phyloP scores from a whole-genome alignment of 2,329 filamentous ascomycete genomes.

The Dendryphion nanum region DNA sequence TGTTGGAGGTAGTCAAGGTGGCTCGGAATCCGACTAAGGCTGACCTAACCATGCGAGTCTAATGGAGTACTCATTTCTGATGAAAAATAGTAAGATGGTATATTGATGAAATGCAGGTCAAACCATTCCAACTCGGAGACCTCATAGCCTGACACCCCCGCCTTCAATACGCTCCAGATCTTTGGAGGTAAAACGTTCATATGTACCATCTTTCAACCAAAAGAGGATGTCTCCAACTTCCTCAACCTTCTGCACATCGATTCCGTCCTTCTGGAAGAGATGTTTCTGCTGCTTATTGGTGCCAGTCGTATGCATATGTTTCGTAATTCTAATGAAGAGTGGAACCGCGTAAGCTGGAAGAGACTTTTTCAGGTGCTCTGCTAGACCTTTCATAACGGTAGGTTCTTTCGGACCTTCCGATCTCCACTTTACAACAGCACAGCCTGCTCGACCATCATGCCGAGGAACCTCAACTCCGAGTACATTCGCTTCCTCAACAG shows the following conservation, averaged over 20 bases:
- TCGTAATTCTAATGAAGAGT: constrained; percentile 42
- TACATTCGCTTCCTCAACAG: constrained; percentile 44
- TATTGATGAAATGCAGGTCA: no score
- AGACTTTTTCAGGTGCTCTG: constrained; percentile 36
- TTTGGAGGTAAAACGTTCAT: constrained; percentile 22
- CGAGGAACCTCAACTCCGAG: constrained; percentile 46
- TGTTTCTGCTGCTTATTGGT: constrained; percentile 50
- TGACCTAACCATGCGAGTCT: no score
- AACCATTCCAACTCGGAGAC: no score
- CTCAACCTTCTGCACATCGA: constrained; percentile 40
- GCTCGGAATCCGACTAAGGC: no score
- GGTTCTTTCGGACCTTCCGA: constrained; percentile 6
- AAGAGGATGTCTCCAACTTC: constrained; percentile 38
- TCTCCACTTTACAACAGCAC: constrained; percentile 38
- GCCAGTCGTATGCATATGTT: constrained; percentile 43
- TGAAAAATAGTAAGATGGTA: no score
- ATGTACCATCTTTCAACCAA: constrained; percentile 38
- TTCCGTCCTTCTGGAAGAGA: constrained; percentile 41
- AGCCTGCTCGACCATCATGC: constrained; percentile 46
- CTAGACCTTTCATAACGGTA: constrained; percentile 18
- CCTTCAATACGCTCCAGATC: constrained; percentile 26
- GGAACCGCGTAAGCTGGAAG: constrained; percentile 47
- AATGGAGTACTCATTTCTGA: no score
- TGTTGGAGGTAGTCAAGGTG: no score
- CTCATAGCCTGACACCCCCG: constrained; percentile 30